Conservation (phyloP, 1,284 basidiomycete genomes). For the Inonotus obliquus region DNA sequence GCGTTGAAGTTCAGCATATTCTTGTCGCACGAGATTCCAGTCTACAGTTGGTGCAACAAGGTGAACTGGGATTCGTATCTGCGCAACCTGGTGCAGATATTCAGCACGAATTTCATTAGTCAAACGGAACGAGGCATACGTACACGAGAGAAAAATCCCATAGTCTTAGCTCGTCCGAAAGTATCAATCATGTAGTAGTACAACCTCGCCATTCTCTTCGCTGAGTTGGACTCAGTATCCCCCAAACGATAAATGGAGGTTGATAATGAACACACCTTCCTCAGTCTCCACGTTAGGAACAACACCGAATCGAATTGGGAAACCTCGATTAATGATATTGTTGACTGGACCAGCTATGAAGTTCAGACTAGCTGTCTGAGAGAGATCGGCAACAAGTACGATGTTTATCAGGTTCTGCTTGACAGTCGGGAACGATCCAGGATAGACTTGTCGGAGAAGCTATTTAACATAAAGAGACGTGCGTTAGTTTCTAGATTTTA, state of each 20-base stretch:
- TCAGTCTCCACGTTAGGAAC: constrained; percentile 67
- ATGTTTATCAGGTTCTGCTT: constrained; percentile 78
- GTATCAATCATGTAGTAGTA: constrained; percentile 64
- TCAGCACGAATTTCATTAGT: neutral
- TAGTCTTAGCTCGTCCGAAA: constrained; percentile 59
- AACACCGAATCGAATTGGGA: constrained; percentile 81
- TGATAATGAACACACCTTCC: constrained; percentile 38
- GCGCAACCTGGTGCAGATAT: constrained; percentile 30
- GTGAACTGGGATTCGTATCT: constrained; percentile 31
- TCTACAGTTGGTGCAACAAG: constrained; percentile 35
- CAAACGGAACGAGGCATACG: constrained; percentile 19
- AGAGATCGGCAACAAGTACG: constrained; percentile 75
- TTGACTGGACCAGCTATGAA: constrained; percentile 62
- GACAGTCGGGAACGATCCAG: constrained; percentile 72
- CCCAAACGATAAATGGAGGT: constrained; percentile 1
- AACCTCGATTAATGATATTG: constrained; percentile 63
- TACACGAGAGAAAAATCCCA: constrained; percentile 57
- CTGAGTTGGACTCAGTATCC: constrained; percentile 31
- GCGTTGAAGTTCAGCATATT: constrained; percentile 37
- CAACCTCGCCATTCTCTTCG: constrained; percentile 65
- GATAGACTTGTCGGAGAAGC: constrained; percentile 69
- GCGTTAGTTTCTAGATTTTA: neutral
- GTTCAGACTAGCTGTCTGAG: constrained; percentile 51
- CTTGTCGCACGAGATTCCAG: constrained; percentile 40
- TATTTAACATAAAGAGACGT: constrained; percentile 25